Base-by-base conservation (phyloP, 768 basidiomycete species). In the Mycena floridula region DNA sequence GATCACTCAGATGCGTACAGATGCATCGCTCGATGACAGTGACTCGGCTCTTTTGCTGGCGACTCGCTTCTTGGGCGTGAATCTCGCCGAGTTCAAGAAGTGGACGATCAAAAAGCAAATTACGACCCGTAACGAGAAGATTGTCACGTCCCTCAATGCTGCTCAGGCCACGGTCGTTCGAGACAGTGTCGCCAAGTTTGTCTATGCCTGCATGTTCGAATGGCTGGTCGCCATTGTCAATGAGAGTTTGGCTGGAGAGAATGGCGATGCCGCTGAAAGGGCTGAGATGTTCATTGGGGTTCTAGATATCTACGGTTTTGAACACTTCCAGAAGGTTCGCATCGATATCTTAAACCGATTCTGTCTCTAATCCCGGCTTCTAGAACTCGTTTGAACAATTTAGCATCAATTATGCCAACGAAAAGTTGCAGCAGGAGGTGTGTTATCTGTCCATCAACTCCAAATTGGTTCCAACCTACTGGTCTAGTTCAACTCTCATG, bases 241-340 rank as follows among this genome's bases (percentile, higher is more conserved):
- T 63, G 95, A 98, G 65, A 91, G 89, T 64, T 71, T 99, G 65
- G 84, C 90, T 2, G 94, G 94, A n/a, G 93, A 96, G 58, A 85
- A 84, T 44, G 93, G 93, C 1, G 88, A 91, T 61, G 91, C 88
- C 22, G 90, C 86, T 4, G 82, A 82, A 49, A 76, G 82, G 39
- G 93, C 94, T 20, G 92, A 95, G 63, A 97, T 94, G 85, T 99
- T 99, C 65, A 99, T 99, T 51, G 96, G 96, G 54, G 96, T 99
- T 13, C 68, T 99, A 59, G 96, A 97, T 78, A 96, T 96, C 55
- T 95, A 95, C 59, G 93, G 92, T 27, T 94, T 94, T 53, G 93
- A 96, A 62, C 93, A 95, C 60, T 96, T 95, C 70, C 89, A 95
- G 65, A 95, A 94, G 81, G 87, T 84, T 43, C 32, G 57, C 37